Evolutionary conservation across 306 rosid genomes (phyloP).

Genomic region (Acacia confusa): DNA sequence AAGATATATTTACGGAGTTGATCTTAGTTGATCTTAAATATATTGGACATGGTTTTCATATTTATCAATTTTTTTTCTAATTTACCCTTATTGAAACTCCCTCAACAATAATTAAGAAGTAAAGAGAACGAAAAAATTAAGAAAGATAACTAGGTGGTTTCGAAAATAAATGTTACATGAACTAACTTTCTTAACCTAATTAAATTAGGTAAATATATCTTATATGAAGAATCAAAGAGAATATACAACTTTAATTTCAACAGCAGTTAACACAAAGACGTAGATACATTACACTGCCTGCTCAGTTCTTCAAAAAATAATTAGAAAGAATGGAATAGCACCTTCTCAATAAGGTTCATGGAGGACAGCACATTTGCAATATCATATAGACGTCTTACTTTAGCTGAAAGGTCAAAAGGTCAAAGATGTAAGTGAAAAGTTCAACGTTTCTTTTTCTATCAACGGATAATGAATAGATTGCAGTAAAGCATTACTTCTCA

Average conservation of each 20-base stretch:
- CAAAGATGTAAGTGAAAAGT: conserved; percentile 21
- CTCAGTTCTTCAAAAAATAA: background rate
- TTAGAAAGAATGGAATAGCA: conserved; percentile 19
- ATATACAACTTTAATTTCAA: background rate
- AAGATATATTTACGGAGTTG: too few species aligned
- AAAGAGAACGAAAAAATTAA: too few species aligned
- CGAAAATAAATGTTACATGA: too few species aligned
- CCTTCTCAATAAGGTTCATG: conserved; percentile 90
- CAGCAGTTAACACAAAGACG: background rate
- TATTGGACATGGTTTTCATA: too few species aligned
- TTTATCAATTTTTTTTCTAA: too few species aligned
- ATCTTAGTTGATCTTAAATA: too few species aligned
- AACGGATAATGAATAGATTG: conserved; percentile 9
- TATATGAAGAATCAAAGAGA: too few species aligned
- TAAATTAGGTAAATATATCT: too few species aligned
- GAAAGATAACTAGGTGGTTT: too few species aligned
- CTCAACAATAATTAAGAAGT: too few species aligned
- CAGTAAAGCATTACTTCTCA: conserved; percentile 63
- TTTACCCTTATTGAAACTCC: too few species aligned
- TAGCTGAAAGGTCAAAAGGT: conserved; percentile 59
- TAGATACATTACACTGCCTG: background rate
- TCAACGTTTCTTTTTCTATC: background rate
- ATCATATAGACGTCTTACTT: conserved; percentile 93
- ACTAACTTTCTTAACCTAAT: too few species aligned
- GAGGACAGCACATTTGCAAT: conserved; percentile 92